Conservation (phyloP, 78 protist species). For the Dictyostelium firmibasis region DNA sequence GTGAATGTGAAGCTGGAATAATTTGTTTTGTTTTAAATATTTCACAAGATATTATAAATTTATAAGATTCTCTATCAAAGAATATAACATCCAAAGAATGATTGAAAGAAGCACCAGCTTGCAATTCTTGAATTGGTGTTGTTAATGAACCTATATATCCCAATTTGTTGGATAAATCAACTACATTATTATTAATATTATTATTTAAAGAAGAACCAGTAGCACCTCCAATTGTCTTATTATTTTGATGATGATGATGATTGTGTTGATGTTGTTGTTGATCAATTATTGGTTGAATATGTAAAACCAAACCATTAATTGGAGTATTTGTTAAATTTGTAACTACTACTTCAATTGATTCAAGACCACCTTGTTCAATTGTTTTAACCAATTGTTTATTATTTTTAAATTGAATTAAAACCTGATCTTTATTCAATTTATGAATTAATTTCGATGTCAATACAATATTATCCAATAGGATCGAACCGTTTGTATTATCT, state of each 20-base stretch:
- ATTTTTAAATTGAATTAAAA: conserved; percentile 42
- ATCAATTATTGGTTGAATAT: conserved; percentile 48
- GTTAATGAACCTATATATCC: conserved; percentile 76
- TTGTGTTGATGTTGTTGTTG: background rate
- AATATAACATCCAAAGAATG: conserved; percentile 53
- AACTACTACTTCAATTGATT: conserved; percentile 18
- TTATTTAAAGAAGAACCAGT: background rate
- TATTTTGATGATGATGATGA: too few species aligned
- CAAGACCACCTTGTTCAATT: conserved; percentile 24
- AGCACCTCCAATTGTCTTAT: background rate
- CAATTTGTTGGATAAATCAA: background rate
- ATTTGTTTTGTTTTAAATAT: conserved; percentile 63
- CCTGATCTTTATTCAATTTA: conserved; percentile 45
- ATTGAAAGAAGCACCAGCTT: background rate
- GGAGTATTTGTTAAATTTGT: conserved; percentile 10
- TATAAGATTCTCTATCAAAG: conserved; percentile 58
- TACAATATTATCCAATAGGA: conserved; percentile 23
- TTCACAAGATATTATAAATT: conserved; percentile 51
- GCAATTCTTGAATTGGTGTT: conserved; percentile 55
- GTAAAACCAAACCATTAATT: conserved; percentile 49
- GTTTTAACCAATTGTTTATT: background rate
- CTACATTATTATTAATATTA: background rate
- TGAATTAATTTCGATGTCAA: conserved; percentile 44
- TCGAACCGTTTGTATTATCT: conserved; percentile 30
- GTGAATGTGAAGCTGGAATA: conserved; percentile 26